Evolutionary conservation across 2,329 filamentous ascomycete genomes (phyloP), one percentile per base, ranked within the genome.

Genomic region (Botrytis cinerea): DNA sequence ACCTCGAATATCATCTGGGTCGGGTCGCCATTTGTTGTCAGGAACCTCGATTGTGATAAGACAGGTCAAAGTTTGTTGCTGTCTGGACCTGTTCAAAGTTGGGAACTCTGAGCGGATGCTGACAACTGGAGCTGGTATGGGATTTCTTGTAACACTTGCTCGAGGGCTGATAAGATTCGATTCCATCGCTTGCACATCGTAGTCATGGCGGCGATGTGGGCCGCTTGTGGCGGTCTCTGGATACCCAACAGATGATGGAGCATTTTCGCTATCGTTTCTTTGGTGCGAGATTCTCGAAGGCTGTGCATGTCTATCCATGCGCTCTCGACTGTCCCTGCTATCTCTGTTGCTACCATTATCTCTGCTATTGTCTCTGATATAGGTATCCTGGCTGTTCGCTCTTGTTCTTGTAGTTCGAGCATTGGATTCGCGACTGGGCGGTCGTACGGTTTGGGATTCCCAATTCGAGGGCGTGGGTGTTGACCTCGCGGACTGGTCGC

Each of bases 51-150:
- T 90, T 0, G 96, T 98, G 69, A 99, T 88, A 72, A 99, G 85
- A 79, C 96, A 99, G 0, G 96, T 98, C 76, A 99, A 86, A 18
- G 93, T 96, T 82, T 99, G 96, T 82, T 98, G 96, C 81, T 97
- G 94, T 69, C 95, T 92, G 32, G 95, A 98, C 76, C 94, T 89
- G 82, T 88, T 98, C 79, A 99, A 88, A 1, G 96, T 98, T 0
- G 96, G 96, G 80, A 98, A 99, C 83, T 99, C 96, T 81, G 95
- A 98, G 74, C 95, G 93, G 66, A 99, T 92, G 0, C 93, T 97
- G n/a, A 99, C 94, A 0, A 90, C 92, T 0, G 96, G 96, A 9
- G 94, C 86, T 1, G 96, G 95, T 74, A 98, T 98, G 0, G 94
- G 94, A 78, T 97, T 97, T 78, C 92, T 93, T 16, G 90, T 87